These are phyloP conservation scores for Carex arenaria DNA, from an alignment of 202 grass and related monocot species.

Conservation along the genomic window DNA sequence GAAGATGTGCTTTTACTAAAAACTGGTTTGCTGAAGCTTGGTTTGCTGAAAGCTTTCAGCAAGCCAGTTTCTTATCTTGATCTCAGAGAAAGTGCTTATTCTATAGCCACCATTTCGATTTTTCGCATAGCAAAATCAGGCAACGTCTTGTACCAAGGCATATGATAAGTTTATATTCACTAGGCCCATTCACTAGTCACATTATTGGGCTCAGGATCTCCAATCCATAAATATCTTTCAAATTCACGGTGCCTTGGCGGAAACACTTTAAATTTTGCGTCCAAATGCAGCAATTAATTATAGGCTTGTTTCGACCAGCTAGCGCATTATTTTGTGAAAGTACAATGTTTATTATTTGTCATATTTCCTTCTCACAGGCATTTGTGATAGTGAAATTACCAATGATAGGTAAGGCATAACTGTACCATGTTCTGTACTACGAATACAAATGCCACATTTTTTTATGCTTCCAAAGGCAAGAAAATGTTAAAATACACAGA, in stretches of 20 bases:
- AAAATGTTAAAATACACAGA: background rate
- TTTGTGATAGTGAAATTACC: background rate
- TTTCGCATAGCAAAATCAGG: background rate
- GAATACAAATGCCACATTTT: background rate
- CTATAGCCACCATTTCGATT: too few species aligned
- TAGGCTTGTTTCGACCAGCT: background rate
- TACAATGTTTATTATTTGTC: background rate
- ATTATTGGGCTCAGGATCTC: conserved; percentile 3
- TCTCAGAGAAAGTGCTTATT: background rate
- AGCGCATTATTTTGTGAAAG: background rate
- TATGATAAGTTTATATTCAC: background rate
- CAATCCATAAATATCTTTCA: background rate
- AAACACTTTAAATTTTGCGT: background rate
- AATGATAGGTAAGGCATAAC: background rate
- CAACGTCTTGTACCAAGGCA: background rate
- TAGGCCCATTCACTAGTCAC: background rate
- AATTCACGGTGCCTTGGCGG: background rate
- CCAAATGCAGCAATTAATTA: background rate
- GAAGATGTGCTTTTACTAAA: too few species aligned
- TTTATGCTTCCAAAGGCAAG: background rate
- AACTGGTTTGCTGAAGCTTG: too few species aligned
- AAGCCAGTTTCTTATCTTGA: background rate
- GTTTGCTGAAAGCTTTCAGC: too few species aligned
- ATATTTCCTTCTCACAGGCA: background rate
- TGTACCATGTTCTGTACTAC: background rate